Conservation (phyloP, 2,329 filamentous ascomycete species). For the Cercospora zeina region DNA sequence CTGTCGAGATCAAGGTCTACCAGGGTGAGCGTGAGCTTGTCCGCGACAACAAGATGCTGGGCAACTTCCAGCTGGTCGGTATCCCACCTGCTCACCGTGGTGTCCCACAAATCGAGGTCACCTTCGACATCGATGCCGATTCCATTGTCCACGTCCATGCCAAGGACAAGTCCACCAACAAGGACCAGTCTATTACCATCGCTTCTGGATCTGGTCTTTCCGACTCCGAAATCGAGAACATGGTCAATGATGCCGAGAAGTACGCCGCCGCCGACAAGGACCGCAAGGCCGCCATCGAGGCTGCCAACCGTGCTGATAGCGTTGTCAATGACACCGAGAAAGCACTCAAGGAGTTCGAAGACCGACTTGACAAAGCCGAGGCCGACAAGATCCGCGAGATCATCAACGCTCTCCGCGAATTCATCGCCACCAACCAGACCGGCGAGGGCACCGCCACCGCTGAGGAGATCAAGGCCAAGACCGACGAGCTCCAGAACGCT, state of each 20-base stretch:
- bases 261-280: constrained; percentile 94
- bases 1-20: constrained; percentile 99
- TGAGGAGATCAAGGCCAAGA: constrained; percentile 97
- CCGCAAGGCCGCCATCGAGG: constrained; percentile 91
- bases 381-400: constrained; percentile 91
- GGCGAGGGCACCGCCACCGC: constrained; percentile 84
- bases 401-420: constrained; percentile 79
- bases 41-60: constrained; percentile 96
- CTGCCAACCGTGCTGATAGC: constrained; percentile 95
- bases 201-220: constrained; percentile 96
- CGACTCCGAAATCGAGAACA: constrained; percentile 89
- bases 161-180: constrained; percentile 99
- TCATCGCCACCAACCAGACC: constrained; percentile 90
- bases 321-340: constrained; percentile 98
- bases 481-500: constrained; percentile 93
- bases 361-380: constrained; percentile 96
- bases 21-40: constrained; percentile 99
- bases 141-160: constrained; percentile 97
- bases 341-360: constrained; percentile 93
- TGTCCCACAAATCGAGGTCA: constrained; percentile 95
- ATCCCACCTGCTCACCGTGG: constrained; percentile 95
- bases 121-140: constrained; percentile 97
- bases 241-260: constrained; percentile 97
- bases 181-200: constrained; percentile 99
- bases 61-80: constrained; percentile 98